Base-by-base conservation (phyloP, 257 asterid genomes). In the Fraxinus anomala region DNA sequence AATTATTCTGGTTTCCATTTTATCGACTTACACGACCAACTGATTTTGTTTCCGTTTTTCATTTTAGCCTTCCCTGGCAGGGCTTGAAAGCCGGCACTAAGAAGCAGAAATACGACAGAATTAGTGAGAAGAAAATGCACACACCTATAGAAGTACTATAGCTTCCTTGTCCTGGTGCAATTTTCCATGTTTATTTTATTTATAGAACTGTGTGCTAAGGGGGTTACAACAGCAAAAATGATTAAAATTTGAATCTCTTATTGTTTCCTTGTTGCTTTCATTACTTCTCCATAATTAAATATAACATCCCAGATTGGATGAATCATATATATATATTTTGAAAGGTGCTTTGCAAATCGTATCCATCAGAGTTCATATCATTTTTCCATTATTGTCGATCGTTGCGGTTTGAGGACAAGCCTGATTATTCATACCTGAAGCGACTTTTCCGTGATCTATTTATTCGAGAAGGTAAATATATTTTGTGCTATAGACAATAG, bases 61-160 rank as follows among this genome's bases (percentile, higher is more conserved):
- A 11, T 68, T 37, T 40, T 73, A 88, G 91, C 77, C 91, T 88
- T 68, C 91, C 91, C 47, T 88, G 91, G 91, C 91, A 88, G 77
- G 91, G 91, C 26, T 30, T 88, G 80, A 88, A 84, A 88, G 91
- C 89, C 71, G 91, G 88, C 72, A 85, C 89, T 31, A 88, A 88
- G 70, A 88, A 88, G 80, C 91, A 88, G 81, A 88, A 88, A 70
- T 88, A 88, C 68, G 91, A 88, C 75, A 88, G 72, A 79, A 88
- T 88, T 40, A 88, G 91, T 71, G 91, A 88, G 82, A 88, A 85
- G 85, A 88, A 88, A 80, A 88, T 88, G 91, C 81, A 75, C 76
- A 88, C 91, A 0, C 87, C 91, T 10, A 80, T 85, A 70, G 91
- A 88, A 87, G 91, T 87, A 82, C 59, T 77, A 23, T 67, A 13